These are phyloP conservation scores for Starmerella floricola DNA, from an alignment of 805 yeast genomes.

Conservation along the genomic window DNA sequence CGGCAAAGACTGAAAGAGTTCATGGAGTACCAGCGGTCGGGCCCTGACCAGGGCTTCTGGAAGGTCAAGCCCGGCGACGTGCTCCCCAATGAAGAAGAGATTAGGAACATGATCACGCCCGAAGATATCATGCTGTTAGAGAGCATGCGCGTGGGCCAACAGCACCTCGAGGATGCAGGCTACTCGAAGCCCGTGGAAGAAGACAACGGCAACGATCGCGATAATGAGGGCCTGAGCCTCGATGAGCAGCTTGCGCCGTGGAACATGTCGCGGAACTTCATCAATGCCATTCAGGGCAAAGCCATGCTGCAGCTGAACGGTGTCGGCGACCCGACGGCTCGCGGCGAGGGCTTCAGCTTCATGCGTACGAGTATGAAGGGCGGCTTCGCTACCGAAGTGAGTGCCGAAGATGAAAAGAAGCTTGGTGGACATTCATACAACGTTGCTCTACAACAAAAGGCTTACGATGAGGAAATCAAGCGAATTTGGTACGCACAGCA, in stretches of 20 bases:
- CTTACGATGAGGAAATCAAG: conserved; percentile 80
- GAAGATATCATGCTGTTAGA: conserved; percentile 82
- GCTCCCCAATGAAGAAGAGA: conserved; percentile 63
- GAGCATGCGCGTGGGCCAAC: conserved; percentile 90
- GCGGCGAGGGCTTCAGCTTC: conserved; percentile 80
- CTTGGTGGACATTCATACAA: conserved; percentile 60
- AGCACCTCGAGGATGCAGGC: conserved; percentile 68
- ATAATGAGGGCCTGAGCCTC: conserved; percentile 37
- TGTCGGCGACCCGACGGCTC: conserved; percentile 88
- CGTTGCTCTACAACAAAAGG: conserved; percentile 75
- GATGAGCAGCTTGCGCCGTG: conserved; percentile 87
- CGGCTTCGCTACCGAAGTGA: conserved; percentile 45
- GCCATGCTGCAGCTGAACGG: conserved; percentile 94
- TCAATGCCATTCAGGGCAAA: conserved; percentile 89
- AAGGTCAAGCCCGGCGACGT: conserved; percentile 58
- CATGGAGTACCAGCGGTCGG: conserved; percentile 92
- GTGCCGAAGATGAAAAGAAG: conserved; percentile 25
- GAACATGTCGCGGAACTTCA: conserved; percentile 84
- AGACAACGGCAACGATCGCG: conserved; percentile 25
- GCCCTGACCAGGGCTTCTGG: conserved; percentile 93
- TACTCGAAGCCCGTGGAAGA: conserved; percentile 36
- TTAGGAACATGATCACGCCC: conserved; percentile 75
- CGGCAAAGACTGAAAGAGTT: conserved; percentile 91
- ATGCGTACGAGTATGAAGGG: conserved; percentile 90
- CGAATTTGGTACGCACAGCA: conserved; percentile 85